These are phyloP conservation scores for Carex pumila DNA, from an alignment of 176 grass and related monocot species.

Conservation along the genomic window DNA sequence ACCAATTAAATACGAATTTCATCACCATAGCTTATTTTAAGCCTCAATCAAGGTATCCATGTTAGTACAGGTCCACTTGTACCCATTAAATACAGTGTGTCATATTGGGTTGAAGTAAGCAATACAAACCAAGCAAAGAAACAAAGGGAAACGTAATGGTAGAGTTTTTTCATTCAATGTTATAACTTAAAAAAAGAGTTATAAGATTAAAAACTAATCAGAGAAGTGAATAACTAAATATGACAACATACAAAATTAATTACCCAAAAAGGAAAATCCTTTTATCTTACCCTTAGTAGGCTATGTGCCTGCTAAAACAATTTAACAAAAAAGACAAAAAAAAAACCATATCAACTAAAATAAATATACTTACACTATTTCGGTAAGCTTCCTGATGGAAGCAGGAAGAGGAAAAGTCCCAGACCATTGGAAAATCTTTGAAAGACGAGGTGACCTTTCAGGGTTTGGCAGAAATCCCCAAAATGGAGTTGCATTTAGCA, in stretches of 20 bases:
- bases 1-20: background rate
- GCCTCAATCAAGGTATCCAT: background rate
- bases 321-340: background rate
- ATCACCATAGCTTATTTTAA: background rate
- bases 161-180: background rate
- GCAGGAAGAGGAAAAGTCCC: constrained; percentile 94
- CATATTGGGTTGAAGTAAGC: background rate
- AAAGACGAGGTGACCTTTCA: constrained; percentile 60
- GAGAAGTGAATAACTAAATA: background rate
- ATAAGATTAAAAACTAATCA: background rate
- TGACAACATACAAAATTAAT: background rate
- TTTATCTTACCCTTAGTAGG: background rate
- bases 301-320: background rate
- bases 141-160: background rate
- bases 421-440: constrained; percentile 78
- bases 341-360: background rate
- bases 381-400: constrained; percentile 64
- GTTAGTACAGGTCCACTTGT: background rate
- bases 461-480: constrained; percentile 97
- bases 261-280: background rate
- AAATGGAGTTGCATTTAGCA: constrained; percentile 96
- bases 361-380: constrained; percentile 61
- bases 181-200: background rate
- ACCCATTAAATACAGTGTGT: background rate
- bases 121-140: background rate